Base-by-base conservation (phyloP, 2,329 filamentous ascomycete genomes). In the Colletotrichum ledebouriae region DNA sequence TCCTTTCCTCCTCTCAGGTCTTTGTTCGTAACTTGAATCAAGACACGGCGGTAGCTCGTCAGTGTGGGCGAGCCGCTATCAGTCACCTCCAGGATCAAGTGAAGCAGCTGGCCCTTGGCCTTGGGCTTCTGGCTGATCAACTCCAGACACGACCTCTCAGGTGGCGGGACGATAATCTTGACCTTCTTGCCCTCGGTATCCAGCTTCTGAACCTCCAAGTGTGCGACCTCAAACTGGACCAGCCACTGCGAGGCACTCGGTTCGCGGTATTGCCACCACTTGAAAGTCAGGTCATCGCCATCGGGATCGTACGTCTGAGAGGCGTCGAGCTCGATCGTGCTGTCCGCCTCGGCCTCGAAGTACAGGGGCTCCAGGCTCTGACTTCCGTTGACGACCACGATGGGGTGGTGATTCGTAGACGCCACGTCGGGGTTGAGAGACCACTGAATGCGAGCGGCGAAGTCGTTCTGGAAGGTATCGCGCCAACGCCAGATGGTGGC, bases 261-360 rank as follows among this genome's bases (percentile, higher is more conserved):
- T 50, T 80, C 79, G 7, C 70, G 72, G 73, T 87, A 86, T 29
- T 86, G 83, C 74, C 79, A 84, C 84, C 84, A 86, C 59, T 80
- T 80, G 76, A 83, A 86, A 3, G 76, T 78, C 25, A 86, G 72
- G 7, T 76, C 68, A 50, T 79, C 78, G 0, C 74, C 75, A 65
- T 86, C 82, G 0, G 83, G 82, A 72, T 86, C 83, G 66, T 83
- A 84, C 0, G 82, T 82, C 33, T 73, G 73, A 0, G 79, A 78
- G 0, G 83, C 83, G 62, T 86, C 82, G 0, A 87, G 75, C 0
- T 71, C 76, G 11, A 86, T 72, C 0, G 74, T 77, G 2, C 76
- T 72, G 1, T 78, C 80, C 2, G 81, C 80, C 63, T 81, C 78
- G 1, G 79, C 80, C n/a, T 78, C 74, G 11, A 85, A 72, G 2